A percentile compares a stretch with the other conserved stretches of the same genome.
These are phyloP conservation scores for Psilocybe cyanescens DNA, from an alignment of 768 basidiomycete species.

Conservation along the genomic window DNA sequence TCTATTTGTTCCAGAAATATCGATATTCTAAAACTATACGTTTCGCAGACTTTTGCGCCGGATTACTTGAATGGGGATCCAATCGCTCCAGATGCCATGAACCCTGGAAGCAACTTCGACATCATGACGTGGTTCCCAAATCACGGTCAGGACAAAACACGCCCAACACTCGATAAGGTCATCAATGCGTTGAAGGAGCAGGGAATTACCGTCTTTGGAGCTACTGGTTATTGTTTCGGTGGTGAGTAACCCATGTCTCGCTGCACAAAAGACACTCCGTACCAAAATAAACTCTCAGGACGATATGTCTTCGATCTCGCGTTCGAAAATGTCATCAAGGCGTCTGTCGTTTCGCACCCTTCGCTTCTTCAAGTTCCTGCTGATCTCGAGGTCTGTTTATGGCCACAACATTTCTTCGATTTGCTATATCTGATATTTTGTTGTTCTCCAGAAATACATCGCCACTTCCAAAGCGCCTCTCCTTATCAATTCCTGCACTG, in stretches of 20 bases:
- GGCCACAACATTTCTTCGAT: background rate
- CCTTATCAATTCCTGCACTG: conserved; percentile 68
- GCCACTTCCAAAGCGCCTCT: conserved; percentile 53
- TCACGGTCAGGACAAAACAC: conserved; percentile 44
- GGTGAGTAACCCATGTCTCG: conserved; percentile 35
- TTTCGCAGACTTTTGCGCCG: conserved; percentile 37
- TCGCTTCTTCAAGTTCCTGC: conserved; percentile 60
- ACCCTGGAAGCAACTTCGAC: conserved; percentile 39
- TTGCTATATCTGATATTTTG: background rate
- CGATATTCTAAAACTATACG: background rate
- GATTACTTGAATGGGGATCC: conserved; percentile 49
- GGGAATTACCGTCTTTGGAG: conserved; percentile 62
- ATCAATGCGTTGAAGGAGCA: conserved; percentile 57
- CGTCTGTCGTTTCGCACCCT: conserved; percentile 58
- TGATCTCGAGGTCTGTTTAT: conserved; percentile 58
- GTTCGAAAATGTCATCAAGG: conserved; percentile 54
- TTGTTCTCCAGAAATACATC: conserved; percentile 46
- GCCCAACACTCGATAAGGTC: conserved; percentile 58
- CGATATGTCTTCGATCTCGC: conserved; percentile 68
- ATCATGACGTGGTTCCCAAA: conserved; percentile 43
- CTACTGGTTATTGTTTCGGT: conserved; percentile 74
- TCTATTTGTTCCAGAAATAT: background rate
- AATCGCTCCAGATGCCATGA: conserved; percentile 38
- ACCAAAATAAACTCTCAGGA: conserved; percentile 28
- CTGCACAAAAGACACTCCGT: background rate